phyloP scores from a whole-genome alignment of 2,329 filamentous ascomycete species.

The Emmonsiellopsis sp. region DNA sequence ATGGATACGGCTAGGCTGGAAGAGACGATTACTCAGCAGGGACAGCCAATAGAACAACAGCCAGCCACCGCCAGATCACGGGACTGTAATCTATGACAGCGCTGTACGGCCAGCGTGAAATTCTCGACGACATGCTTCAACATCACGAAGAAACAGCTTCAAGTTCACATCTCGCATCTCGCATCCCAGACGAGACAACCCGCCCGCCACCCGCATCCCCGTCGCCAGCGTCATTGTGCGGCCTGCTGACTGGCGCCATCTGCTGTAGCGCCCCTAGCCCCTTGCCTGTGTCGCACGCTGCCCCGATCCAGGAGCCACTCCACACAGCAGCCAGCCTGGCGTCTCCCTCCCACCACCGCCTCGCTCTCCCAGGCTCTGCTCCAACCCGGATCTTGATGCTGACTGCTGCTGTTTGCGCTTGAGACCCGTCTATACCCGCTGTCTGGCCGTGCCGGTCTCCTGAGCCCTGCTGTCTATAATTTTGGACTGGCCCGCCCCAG shows the following conservation, averaged over 20 bases:
- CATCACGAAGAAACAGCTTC: not conserved
- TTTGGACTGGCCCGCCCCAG: not conserved
- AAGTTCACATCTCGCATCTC: not conserved
- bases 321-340: too few species aligned
- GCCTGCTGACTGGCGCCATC: not conserved
- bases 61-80: not conserved
- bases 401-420: not conserved
- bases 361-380: too few species aligned
- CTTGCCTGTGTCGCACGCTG: too few species aligned
- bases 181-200: not conserved
- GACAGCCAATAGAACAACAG: not conserved
- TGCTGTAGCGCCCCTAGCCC: not conserved
- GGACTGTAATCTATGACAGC: not conserved
- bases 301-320: too few species aligned
- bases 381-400: too few species aligned
- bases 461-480: too few species aligned
- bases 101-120: not conserved
- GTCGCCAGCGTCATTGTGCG: not conserved
- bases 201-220: not conserved
- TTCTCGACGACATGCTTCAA: not conserved
- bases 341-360: too few species aligned
- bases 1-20: not conserved
- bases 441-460: too few species aligned
- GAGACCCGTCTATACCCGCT: too few species aligned
- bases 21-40: not conserved